Conservation (phyloP, 2,329 filamentous ascomycete species). For the Lizonia empirigonia region DNA sequence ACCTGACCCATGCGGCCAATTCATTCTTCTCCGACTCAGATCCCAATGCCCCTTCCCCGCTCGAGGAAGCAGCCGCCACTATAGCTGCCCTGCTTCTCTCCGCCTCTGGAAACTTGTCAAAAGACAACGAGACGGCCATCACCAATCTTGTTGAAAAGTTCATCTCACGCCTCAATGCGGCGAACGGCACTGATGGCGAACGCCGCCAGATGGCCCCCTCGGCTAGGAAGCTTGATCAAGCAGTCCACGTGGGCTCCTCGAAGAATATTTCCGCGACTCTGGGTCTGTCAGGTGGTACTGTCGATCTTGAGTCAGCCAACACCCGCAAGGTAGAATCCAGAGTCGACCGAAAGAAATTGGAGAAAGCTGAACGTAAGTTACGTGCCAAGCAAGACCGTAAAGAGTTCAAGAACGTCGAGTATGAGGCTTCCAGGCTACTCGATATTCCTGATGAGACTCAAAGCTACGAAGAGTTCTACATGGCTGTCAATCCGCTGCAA, state of each 20-base stretch:
- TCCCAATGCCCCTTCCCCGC: conserved; percentile 69
- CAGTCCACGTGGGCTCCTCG: conserved; percentile 91
- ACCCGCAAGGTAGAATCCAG: conserved; percentile 93
- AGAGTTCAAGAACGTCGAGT: conserved; percentile 96
- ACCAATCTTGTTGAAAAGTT: conserved; percentile 86
- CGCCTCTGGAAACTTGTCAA: conserved; percentile 81
- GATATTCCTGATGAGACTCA: conserved; percentile 81
- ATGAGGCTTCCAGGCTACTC: conserved; percentile 90
- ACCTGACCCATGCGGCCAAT: conserved; percentile 90
- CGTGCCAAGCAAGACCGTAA: conserved; percentile 99
- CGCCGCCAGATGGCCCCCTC: conserved; percentile 72
- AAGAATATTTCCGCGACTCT: conserved; percentile 96
- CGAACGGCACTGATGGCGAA: conserved; percentile 71
- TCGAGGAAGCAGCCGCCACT: conserved; percentile 81
- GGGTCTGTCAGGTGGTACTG: conserved; percentile 79
- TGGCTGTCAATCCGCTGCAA: conserved; percentile 97
- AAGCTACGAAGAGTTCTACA: conserved; percentile 99
- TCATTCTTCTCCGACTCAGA: conserved; percentile 78
- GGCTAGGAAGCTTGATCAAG: conserved; percentile 87
- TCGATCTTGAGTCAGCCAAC: conserved; percentile 94
- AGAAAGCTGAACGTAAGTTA: conserved; percentile 97
- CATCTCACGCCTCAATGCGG: conserved; percentile 77
- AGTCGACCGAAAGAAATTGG: conserved; percentile 97
- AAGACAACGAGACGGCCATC: conserved; percentile 76
- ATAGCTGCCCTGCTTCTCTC: conserved; percentile 91